Base-by-base conservation (phyloP, 2,329 filamentous ascomycete genomes). In the Gaeumannomyces tritici region DNA sequence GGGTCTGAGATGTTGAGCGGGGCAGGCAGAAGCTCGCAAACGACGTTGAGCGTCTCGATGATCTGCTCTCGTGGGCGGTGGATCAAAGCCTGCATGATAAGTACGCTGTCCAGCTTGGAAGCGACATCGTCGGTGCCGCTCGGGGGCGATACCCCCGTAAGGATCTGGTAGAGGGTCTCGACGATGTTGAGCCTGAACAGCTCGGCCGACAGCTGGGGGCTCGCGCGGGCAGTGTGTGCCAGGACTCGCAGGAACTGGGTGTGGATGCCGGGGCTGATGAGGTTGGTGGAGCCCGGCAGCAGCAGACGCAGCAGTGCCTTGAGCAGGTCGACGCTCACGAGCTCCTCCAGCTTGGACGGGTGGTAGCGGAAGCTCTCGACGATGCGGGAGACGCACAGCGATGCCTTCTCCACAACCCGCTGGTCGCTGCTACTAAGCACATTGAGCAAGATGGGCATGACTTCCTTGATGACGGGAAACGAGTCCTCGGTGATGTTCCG, bases 1-100 rank as follows among this genome's bases (percentile, higher is more conserved):
- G 78, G 75, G 61, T 81, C 76, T 15, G 78, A 77, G 35, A 79
- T 79, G 62, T 80, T 81, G 15, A 88, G 87, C 21, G 93, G 79
- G 60, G 85, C 87, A 1, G 93, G 93, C 47, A 99, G 81, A 33
- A 99, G 80, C 76, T 99, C 95, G 77, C 95, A 97, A 66, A 99
- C 92, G 66, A 99, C 92, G 72, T 98, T 98, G 66, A 99, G 83
- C 1, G 96, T 97, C 78, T 99, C 95, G 68, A 93, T 95, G 24
- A 99, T 90, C 75, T 99, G 95, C 68, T 99, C 96, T 63, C 93
- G 88, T 8, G 95, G 95, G 55, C 93, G 88, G 71, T 98, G 95
- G 61, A 99, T 96, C 66, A 99, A 81, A 51, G 96, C 92, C 76
- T 99, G 95, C 96, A 99, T 99, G 70, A 99, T 95, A 57, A 99